These are phyloP conservation scores for Heterobasidion annosum DNA, from an alignment of 1,284 basidiomycete species.

Conservation along the genomic window DNA sequence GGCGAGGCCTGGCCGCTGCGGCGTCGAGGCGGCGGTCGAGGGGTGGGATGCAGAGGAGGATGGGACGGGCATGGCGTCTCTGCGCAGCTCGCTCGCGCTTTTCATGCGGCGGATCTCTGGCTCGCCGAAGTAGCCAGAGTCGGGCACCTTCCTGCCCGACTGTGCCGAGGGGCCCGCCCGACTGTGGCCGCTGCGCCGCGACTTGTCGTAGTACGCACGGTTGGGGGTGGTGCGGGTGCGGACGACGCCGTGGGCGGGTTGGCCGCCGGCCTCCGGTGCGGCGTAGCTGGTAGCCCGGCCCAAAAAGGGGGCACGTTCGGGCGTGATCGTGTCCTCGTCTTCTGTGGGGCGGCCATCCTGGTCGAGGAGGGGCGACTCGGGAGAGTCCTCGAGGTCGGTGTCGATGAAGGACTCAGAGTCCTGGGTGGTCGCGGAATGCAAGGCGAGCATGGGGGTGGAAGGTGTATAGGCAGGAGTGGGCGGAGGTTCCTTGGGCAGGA, in stretches of 20 bases:
- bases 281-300: conserved; percentile 13
- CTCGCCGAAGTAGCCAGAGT: conserved; percentile 34
- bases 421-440: conserved; percentile 32
- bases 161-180: background rate
- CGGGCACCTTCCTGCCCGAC: conserved; percentile 19
- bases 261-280: background rate
- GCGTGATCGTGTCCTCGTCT: conserved; percentile 67
- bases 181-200: conserved; percentile 11
- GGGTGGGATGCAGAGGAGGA: conserved; percentile 25
- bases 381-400: conserved; percentile 47
- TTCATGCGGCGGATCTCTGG: conserved; percentile 77
- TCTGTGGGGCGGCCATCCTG: conserved; percentile 24
- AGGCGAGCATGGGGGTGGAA: conserved; percentile 52
- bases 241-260: conserved; percentile 36
- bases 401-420: conserved; percentile 29
- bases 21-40: conserved; percentile 26
- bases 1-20: background rate
- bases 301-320: conserved; percentile 25
- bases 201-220: conserved; percentile 46
- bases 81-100: conserved; percentile 73
- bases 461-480: conserved; percentile 56
- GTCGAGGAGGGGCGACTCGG: conserved; percentile 27
- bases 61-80: conserved; percentile 21
- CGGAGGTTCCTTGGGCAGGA: conserved; percentile 50
- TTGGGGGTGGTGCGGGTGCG: conserved; percentile 69